These are phyloP conservation scores for Solanum chiquidenum DNA, from an alignment of 257 asterid genomes.

Conservation along the genomic window DNA sequence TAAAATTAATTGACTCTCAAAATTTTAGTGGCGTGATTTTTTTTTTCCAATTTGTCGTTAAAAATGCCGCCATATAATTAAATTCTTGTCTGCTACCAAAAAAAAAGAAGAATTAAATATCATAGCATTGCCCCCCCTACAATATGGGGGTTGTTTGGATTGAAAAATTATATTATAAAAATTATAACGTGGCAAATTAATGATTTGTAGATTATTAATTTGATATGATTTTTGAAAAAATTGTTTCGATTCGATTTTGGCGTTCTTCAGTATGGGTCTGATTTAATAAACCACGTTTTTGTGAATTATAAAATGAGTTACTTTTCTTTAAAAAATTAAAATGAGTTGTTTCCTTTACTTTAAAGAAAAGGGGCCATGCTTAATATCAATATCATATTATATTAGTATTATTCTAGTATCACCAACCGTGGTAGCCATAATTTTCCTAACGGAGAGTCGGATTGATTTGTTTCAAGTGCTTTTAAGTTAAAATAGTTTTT, in stretches of 20 bases:
- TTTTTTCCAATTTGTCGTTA: no score
- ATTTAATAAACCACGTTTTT: no score
- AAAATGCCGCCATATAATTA: background rate
- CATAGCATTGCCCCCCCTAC: background rate
- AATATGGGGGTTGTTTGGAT: background rate
- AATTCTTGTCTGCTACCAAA: background rate
- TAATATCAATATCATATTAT: background rate
- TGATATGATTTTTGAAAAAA: fast-evolving
- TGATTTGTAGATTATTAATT: background rate
- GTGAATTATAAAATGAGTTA: no score
- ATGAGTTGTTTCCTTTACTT: background rate
- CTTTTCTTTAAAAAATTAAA: background rate
- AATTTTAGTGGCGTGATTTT: no score
- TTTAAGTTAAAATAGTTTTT: no score
- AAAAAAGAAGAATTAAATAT: background rate
- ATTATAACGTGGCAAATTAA: background rate
- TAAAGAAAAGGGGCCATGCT: background rate
- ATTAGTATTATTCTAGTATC: background rate
- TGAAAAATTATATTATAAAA: background rate
- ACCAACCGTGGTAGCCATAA: background rate
- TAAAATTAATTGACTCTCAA: background rate
- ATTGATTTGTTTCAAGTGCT: no score
- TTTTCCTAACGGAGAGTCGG: no score
- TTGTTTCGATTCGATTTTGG: background rate
- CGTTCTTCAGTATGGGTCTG: background rate